These are phyloP conservation scores for Exophiala spinifera DNA, from an alignment of 2,329 filamentous ascomycete genomes.

Conservation along the genomic window DNA sequence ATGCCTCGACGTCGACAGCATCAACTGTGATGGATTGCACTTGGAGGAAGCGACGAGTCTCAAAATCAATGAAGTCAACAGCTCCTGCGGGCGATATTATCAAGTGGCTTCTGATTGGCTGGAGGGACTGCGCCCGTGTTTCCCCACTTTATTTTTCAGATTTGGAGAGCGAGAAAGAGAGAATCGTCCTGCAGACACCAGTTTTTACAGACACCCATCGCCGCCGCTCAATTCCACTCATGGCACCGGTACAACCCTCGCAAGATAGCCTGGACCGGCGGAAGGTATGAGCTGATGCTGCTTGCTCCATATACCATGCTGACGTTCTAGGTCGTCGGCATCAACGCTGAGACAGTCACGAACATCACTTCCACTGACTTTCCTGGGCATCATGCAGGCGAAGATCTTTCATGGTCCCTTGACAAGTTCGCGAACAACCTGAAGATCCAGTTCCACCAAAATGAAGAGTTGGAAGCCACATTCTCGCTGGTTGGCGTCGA, in stretches of 20 bases:
- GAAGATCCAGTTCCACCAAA: slow-evolving; percentile 77
- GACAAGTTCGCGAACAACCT: slow-evolving; percentile 68
- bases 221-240: slow-evolving; percentile 2
- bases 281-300: slow-evolving; percentile 15
- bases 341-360: slow-evolving; percentile 86
- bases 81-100: slow-evolving; percentile 4
- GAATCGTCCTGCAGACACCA: neutral
- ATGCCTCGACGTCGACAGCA: slow-evolving; percentile 16
- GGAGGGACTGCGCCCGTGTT: neutral
- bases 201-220: neutral
- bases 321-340: slow-evolving; percentile 55
- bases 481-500: slow-evolving; percentile 93
- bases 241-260: slow-evolving; percentile 20
- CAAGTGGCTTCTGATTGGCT: slow-evolving; percentile 7
- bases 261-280: slow-evolving; percentile 24
- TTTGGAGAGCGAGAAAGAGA: slow-evolving; percentile 4
- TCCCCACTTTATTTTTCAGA: slow-evolving; percentile 2
- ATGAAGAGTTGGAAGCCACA: slow-evolving; percentile 70
- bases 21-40: slow-evolving; percentile 6
- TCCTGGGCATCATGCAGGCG: slow-evolving; percentile 83
- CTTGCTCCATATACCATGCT: neutral
- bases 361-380: slow-evolving; percentile 88
- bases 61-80: slow-evolving; percentile 15
- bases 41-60: neutral
- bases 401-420: slow-evolving; percentile 77